Evolutionary conservation across 345 rosid genomes (phyloP), one percentile per base, ranked within the genome.

Genomic region (Excoecaria agallocha): DNA sequence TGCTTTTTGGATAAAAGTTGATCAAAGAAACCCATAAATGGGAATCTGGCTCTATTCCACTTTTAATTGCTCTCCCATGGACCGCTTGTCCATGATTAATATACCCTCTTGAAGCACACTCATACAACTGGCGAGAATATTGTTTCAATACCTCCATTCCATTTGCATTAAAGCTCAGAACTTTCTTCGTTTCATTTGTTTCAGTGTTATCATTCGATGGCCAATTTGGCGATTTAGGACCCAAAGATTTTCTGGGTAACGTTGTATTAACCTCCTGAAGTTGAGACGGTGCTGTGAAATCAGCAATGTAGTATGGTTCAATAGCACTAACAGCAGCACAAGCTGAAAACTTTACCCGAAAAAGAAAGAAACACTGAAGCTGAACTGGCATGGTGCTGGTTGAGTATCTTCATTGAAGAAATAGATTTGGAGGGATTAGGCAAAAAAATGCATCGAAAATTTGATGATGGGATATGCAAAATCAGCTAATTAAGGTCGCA

Each of bases 1-100:
- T 80, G 10, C 87, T 79, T 70, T 88, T 80, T 0, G 75, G 82
- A 12, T 86, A 85, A 7, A 72, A 70, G 55, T 76, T 82, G 4
- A 82, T 62, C 74, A 88, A 72, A 41, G 88, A 86, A 78, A 74
- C 80, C 85, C 86, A 77, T 74, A 85, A 72, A 81, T 79, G 81
- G 0, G 76, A 62, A 79, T 84, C 87, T 8, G 75, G 75, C 30
- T 71, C 82, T n/a, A 75, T 19, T 16, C 79, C 78, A 37, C n/a
- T 69, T n/a, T 25, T 60, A 19, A 78, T 48, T 41, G 84, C 51
- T 9, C 49, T 25, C 19, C 82, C 85, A 58, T 84, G 85, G 30
- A 85, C 66, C 15, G 65, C 61, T 74, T 62, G 80, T 8, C 86
- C 88, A 12, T 68, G 49, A 19, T 37, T 43, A 25, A 84, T 38